phyloP scores from a whole-genome alignment of 2,329 filamentous ascomycete genomes.

The Orbilia quercus region DNA sequence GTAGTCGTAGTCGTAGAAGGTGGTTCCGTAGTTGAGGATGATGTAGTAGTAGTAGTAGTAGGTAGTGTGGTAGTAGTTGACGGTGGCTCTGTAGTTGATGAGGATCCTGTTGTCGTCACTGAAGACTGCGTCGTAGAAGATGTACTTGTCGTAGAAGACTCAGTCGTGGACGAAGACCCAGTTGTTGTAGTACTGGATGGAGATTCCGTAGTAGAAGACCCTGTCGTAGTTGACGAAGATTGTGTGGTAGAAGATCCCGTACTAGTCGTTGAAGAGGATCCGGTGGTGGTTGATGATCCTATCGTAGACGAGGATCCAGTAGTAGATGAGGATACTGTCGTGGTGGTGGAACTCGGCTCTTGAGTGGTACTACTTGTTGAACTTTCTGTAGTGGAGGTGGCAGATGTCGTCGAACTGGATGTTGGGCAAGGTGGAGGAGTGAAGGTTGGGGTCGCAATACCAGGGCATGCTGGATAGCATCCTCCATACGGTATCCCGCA shows the following conservation, averaged over 20 bases:
- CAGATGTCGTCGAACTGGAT: neutral
- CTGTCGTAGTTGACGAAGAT: neutral
- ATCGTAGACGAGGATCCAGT: neutral
- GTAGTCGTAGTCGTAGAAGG: neutral
- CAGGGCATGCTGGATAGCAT: conserved; percentile 6
- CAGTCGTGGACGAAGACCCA: neutral
- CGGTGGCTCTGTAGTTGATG: neutral
- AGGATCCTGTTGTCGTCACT: neutral
- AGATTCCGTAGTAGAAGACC: neutral
- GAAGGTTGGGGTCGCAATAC: conserved; percentile 3
- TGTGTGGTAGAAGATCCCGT: conserved; percentile 2
- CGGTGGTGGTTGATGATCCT: neutral
- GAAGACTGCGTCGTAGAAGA: neutral
- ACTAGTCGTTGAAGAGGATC: neutral
- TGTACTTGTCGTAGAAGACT: neutral
- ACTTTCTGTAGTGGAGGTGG: neutral
- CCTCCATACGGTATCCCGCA: conserved; percentile 3
- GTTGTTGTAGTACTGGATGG: neutral
- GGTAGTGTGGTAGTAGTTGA: neutral
- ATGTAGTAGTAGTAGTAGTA: neutral
- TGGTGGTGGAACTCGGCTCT: conserved; percentile 2
- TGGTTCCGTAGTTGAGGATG: neutral
- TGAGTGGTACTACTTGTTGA: neutral
- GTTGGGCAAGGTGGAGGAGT: neutral
- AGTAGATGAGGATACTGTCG: neutral